Evolutionary conservation across 495 filamentous ascomycete species (phyloP), one percentile per base, ranked within the genome.

Genomic region (Neurospora sp.): DNA sequence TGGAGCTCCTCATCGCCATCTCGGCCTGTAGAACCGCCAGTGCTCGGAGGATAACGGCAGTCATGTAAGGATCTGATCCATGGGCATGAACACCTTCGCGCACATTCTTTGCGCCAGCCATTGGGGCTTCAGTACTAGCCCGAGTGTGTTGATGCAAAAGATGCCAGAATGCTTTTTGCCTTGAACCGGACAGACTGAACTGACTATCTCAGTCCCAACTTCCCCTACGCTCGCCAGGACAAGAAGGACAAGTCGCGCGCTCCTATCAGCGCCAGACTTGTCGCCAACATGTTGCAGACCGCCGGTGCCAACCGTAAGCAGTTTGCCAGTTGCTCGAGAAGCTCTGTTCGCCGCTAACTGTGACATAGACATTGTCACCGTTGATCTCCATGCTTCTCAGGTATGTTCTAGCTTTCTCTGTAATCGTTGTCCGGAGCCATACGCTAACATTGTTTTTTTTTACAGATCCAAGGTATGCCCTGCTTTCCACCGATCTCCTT

Each of bases 1-100:
- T 99, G 96, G 96, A 99, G 83, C 89, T 99, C 68, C 88, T 99
- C 41, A 98, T 98, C 82, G 97, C 98, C 90, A 97, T 98, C 85
- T 97, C 97, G 80, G 96, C 96, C 70, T 99, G 96, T 88, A 95
- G 97, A 77, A 98, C 96, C 31, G 96, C 96, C 59, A 80, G 78
- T 75, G 79, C 79, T 38, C 71, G 79, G 69, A 80, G 79, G 72
- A 81, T 81, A 73, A 81, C 79, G 39, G 79, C 79, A 42, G 79
- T 81, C 68, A 78, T 81, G 79, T 80, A 78, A 76, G 78, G 35
- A 65, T 18, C 14, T 65, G 42, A 31, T 35, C 68, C 41, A 18
- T 38, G 48, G 9, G 44, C 70, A 69, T 31, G 37, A 22, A 37
- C 20, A 12, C 14, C 27, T 35, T 35, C 53, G 53, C 53, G 53